Base-by-base conservation (phyloP, 805 yeast genomes). In the Candida quercuum region DNA sequence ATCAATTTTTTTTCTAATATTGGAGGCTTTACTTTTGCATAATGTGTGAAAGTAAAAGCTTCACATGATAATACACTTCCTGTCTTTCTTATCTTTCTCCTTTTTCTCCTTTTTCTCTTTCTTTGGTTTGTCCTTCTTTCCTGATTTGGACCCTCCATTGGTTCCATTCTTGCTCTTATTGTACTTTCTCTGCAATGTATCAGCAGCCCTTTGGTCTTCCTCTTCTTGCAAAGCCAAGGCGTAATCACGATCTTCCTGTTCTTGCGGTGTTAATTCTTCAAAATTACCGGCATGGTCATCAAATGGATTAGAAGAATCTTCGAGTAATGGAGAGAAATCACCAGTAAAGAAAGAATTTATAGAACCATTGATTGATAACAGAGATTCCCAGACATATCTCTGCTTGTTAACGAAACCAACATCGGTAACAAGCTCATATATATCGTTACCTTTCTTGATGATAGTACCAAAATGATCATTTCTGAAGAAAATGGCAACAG, bases 401-500 rank as follows among this genome's bases (percentile, higher is more conserved):
- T 46, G 45, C 28, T 68, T 64, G 17, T 54, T 42, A 31, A 47
- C 52, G 50, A 76, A 82, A 3, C 93, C 87, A 13, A 69, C 63
- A 54, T 93, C 96, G 2, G 93, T 85, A 3, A 85, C 81, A 20
- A 91, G 64, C 5, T 75, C 59, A 52, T 74, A 87, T 23, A 91
- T 63, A 21, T 66, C 67, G 28, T 60, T 61, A 14, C 56, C 59
- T 17, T 57, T 56, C 51, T 79, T 80, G 40, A 59, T 72, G 10
- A 89, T 55, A 0, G 96, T 86, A 45, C 74, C 74, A 60, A 86
- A 91, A 57, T 88, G 96, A 57, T 93, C 89, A 59, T 93, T 91
- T 52, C 97, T 71, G 64, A 89, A 93, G 43, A 91, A 73, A 0
- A 91, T 77, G 1, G 80, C 74, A 38, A 80, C 68, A 6, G 79